Evolutionary conservation across 805 yeast species (phyloP), one percentile per base, ranked within the genome.

Genomic region (Saturnispora mendoncae): DNA sequence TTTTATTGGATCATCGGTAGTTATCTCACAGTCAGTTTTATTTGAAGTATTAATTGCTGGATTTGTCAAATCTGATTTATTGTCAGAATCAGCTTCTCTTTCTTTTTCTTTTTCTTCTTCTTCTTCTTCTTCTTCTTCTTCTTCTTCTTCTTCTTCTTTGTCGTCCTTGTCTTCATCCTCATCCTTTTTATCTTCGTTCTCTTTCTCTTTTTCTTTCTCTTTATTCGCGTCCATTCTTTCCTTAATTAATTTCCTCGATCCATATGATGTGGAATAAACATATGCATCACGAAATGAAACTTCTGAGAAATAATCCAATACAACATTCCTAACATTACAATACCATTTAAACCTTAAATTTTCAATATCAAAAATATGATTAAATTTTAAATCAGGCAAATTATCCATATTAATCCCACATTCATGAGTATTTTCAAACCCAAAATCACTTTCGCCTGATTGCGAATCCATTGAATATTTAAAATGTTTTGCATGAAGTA

Each of bases 321-420:
- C 62, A 10, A 74, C 63, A 51, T 86, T 76, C 42, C 96, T 65
- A 8, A 78, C 70, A 3, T 64, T 55, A 46, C 82, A 78, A 57
- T 83, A 80, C 95, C 96, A 87, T 50, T 78, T 82, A 50, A 87
- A 55, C 51, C 79, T 74, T 57, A 85, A 68, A 42, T 80, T 76
- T 50, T 86, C 87, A 18, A 85, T 62, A 45, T 79, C 73, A 57
- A 81, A 85, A 37, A 86, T 65, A 55, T 88, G 87, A 45, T 71
- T 72, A 59, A 75, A 82, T 8, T 33, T 32, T 4, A 41, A 35
- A 48, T 46, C 15, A 21, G 52, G 56, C 41, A 30, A 38, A 7
- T 43, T 31, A 2, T 65, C 66, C 3, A 55, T 49, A 1, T 73
- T 78, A 43, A 77, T 62, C n/a, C 68, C 54, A 58, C 95, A 86